Evolutionary conservation across 345 rosid species (phyloP).

Genomic region (Geranium rotundifolium): DNA sequence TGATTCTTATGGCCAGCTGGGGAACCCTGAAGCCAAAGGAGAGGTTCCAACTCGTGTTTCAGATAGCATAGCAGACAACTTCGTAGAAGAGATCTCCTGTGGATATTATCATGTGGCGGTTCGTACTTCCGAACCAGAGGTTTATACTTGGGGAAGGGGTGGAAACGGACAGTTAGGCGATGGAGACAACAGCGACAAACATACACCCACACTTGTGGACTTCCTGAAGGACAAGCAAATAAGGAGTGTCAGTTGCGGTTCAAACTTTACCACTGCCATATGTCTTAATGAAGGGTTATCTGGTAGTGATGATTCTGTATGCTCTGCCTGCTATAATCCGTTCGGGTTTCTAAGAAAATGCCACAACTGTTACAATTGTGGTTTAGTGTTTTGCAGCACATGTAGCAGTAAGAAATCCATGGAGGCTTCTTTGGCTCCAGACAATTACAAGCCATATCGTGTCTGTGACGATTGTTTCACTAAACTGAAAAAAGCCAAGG

Average conservation of each 20-base stretch:
- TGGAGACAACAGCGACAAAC: neutral
- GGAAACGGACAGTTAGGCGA: neutral
- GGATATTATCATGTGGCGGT: slow-evolving; percentile 75
- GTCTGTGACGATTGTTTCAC: neutral
- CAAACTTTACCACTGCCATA: neutral
- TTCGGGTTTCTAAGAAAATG: neutral
- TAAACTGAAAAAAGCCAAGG: neutral
- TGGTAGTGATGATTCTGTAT: neutral
- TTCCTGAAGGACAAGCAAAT: neutral
- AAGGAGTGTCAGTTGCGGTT: neutral
- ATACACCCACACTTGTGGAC: neutral
- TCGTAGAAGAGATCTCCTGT: slow-evolving; percentile 64
- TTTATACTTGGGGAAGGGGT: neutral
- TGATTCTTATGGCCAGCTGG: slow-evolving; percentile 61
- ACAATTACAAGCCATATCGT: neutral
- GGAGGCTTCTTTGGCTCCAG: neutral
- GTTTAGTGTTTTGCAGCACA: neutral
- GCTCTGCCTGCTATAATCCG: neutral
- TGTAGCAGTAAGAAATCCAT: neutral
- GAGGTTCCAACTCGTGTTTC: slow-evolving; percentile 44
- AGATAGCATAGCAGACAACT: slow-evolving; percentile 37
- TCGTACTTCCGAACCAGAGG: slow-evolving; percentile 21
- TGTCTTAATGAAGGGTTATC: neutral
- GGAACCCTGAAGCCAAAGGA: slow-evolving; percentile 46
- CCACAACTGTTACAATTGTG: neutral